These are phyloP conservation scores for Musa schizocarpa DNA, from an alignment of 176 grass and related monocot genomes.

Conservation along the genomic window DNA sequence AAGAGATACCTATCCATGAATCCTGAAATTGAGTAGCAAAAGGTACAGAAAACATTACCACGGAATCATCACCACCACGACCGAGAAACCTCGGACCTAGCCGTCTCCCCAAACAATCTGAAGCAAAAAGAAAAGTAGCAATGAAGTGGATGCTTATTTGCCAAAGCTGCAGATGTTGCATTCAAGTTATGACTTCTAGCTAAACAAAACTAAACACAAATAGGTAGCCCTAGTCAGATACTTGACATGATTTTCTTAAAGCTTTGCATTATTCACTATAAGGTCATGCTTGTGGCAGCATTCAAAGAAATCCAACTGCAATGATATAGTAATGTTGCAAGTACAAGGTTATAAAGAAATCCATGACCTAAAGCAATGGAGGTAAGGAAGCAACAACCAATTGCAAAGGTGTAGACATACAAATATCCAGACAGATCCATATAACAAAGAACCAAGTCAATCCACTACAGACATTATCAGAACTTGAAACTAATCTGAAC, in stretches of 20 bases:
- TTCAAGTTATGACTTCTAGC: neutral
- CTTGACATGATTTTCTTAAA: neutral
- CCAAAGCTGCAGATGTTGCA: neutral
- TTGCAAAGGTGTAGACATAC: neutral
- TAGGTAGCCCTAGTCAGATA: neutral
- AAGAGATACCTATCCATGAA: neutral
- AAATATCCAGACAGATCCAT: neutral
- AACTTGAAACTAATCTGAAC: too few species aligned
- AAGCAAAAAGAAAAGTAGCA: neutral
- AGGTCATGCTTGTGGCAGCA: neutral
- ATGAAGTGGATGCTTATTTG: neutral
- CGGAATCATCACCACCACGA: conserved; percentile 4
- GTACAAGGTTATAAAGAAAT: neutral
- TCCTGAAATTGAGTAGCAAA: conserved; percentile 4
- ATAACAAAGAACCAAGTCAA: neutral
- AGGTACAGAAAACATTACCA: neutral
- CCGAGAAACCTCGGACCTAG: conserved; percentile 9
- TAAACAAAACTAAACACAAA: neutral
- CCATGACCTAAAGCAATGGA: neutral
- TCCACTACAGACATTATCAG: neutral
- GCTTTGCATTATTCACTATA: neutral
- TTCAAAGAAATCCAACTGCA: neutral
- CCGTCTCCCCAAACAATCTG: conserved; percentile 15
- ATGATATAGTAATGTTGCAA: neutral
- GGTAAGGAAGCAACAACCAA: neutral